phyloP scores from a whole-genome alignment of 2,329 filamentous ascomycete species.

The Apiospora saccharicola region DNA sequence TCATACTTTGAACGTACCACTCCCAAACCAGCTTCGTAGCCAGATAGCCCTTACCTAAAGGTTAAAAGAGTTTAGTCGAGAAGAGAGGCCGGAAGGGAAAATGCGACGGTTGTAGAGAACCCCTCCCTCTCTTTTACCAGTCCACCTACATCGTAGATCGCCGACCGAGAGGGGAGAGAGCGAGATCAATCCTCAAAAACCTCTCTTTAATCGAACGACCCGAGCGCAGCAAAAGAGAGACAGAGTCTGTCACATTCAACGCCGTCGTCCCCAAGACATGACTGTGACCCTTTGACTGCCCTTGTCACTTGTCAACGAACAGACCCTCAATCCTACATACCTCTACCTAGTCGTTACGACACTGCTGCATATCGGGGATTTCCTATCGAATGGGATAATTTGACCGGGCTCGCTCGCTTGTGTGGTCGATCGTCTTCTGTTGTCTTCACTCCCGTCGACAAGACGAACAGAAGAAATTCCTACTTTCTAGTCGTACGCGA shows the following conservation, averaged over 20 bases:
- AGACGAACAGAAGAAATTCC: background rate
- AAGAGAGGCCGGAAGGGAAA: slow-evolving; percentile 17
- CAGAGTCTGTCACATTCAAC: background rate
- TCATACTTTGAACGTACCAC: background rate
- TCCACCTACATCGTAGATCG: slow-evolving; percentile 4
- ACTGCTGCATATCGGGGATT: slow-evolving; percentile 13
- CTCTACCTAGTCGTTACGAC: background rate
- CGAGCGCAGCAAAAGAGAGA: background rate
- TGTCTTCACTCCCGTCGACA: background rate
- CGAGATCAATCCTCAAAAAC: background rate
- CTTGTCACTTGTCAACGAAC: slow-evolving; percentile 14
- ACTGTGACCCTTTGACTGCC: background rate
- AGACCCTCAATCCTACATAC: background rate
- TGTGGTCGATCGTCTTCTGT: background rate
- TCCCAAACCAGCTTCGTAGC: background rate
- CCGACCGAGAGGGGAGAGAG: background rate
- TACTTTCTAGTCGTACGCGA: background rate
- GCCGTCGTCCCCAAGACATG: background rate
- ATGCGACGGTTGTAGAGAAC: background rate
- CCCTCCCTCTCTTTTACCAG: background rate
- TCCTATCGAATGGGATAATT: slow-evolving; percentile 10
- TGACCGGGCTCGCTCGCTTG: slow-evolving; percentile 3
- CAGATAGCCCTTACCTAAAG: background rate
- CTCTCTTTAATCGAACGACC: slow-evolving; percentile 1
- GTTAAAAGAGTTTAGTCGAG: slow-evolving; percentile 3